Evolutionary conservation across 179 eudicot species (phyloP).

Genomic region (Corrigiola litoralis): DNA sequence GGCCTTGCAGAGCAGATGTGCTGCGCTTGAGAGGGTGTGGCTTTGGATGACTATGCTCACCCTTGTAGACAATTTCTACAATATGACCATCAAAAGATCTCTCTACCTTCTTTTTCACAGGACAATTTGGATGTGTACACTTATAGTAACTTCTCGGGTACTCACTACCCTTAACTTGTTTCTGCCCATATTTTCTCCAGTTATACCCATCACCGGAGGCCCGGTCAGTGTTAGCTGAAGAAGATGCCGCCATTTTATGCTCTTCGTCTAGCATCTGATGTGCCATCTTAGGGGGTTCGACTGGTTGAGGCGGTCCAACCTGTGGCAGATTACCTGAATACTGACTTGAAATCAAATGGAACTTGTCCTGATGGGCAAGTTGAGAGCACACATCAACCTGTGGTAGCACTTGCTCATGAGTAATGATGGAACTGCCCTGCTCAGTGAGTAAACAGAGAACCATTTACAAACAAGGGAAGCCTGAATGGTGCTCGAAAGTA

Average conservation of each 20-base stretch:
- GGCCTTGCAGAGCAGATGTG: slow-evolving; percentile 31
- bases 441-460: not conserved
- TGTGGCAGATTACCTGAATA: slow-evolving; percentile 18
- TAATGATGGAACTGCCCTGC: slow-evolving; percentile 39
- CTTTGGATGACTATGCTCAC: slow-evolving; percentile 71
- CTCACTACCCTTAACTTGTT: slow-evolving; percentile 87
- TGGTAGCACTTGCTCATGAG: slow-evolving; percentile 35
- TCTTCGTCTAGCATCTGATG: slow-evolving; percentile 31
- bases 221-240: slow-evolving; percentile 37
- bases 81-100: slow-evolving; percentile 57
- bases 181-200: slow-evolving; percentile 89
- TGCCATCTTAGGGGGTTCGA: slow-evolving; percentile 22
- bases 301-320: slow-evolving; percentile 21
- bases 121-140: slow-evolving; percentile 69
- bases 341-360: slow-evolving; percentile 11
- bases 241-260: slow-evolving; percentile 20
- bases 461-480: not conserved
- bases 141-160: slow-evolving; percentile 73
- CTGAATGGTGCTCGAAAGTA: not conserved
- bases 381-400: slow-evolving; percentile 31
- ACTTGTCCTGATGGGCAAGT: slow-evolving; percentile 25
- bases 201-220: slow-evolving; percentile 69
- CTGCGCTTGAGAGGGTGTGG: slow-evolving; percentile 44
- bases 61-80: slow-evolving; percentile 75
- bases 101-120: slow-evolving; percentile 69